A percentile compares a stretch with the other conserved stretches of the same genome.
Evolutionary conservation across 176 grass and related monocot species (phyloP).

Genomic region (Themeda triandra): DNA sequence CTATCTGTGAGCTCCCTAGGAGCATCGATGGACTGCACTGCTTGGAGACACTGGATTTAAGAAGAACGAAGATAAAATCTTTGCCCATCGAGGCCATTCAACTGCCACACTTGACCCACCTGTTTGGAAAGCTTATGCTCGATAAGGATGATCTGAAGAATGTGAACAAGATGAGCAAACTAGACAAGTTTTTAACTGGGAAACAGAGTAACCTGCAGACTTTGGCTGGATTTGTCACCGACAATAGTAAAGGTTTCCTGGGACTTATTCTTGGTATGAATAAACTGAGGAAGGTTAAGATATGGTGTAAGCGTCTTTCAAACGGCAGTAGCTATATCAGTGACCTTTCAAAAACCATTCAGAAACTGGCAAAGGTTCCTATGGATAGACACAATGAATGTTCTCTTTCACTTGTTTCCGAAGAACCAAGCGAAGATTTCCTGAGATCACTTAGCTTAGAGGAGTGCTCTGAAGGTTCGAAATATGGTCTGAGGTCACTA

Average conservation of each 20-base stretch:
- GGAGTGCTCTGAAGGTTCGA: slow-evolving; percentile 25
- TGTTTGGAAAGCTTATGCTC: slow-evolving; percentile 37
- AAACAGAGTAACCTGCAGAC: slow-evolving; percentile 28
- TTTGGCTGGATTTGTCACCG: slow-evolving; percentile 22
- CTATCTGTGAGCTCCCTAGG: not conserved
- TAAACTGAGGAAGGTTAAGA: slow-evolving; percentile 23
- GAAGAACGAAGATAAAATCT: slow-evolving; percentile 11
- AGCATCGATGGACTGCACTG: slow-evolving; percentile 13
- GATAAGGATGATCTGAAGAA: slow-evolving; percentile 15
- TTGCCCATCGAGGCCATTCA: not conserved
- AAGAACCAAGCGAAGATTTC: not conserved
- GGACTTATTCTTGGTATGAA: slow-evolving; percentile 2
- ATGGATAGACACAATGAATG: not conserved
- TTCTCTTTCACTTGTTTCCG: slow-evolving; percentile 26
- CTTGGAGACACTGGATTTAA: slow-evolving; percentile 32
- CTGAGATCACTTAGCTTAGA: slow-evolving; percentile 21
- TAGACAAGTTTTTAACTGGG: not conserved
- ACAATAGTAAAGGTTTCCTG: not conserved
- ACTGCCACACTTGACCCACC: slow-evolving; percentile 23
- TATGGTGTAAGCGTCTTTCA: slow-evolving; percentile 18
- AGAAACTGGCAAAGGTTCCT: slow-evolving; percentile 23
- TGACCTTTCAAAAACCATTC: slow-evolving; percentile 26
- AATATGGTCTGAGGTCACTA: slow-evolving; percentile 28
- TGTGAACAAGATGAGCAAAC: not conserved
- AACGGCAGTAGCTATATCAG: not conserved